phyloP scores from a whole-genome alignment of 768 basidiomycete species.

The Tephrocybe rancida region DNA sequence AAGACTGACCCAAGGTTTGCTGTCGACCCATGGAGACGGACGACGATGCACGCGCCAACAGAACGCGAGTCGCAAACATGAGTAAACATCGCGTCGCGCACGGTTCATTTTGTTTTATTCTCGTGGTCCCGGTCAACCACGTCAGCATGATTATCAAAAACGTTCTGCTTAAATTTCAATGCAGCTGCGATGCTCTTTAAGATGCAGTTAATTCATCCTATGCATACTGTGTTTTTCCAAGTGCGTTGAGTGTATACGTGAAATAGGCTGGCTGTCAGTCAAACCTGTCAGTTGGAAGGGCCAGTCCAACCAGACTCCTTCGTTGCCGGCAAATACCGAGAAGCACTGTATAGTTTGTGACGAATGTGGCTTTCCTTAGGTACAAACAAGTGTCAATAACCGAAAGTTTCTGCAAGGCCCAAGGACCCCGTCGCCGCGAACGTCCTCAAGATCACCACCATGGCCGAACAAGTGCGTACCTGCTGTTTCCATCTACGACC shows the following conservation, averaged over 20 bases:
- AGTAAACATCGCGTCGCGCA: conserved; percentile 44
- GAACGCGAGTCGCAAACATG: conserved; percentile 48
- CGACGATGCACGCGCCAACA: conserved; percentile 27
- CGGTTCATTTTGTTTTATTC: neutral
- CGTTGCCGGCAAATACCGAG: conserved; percentile 28
- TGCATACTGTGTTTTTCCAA: no score
- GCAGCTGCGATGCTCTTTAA: no score
- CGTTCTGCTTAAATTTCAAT: no score
- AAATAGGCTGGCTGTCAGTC: no score
- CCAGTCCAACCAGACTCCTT: no score
- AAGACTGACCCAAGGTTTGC: conserved; percentile 64
- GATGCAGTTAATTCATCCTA: no score
- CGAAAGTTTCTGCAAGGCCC: conserved; percentile 33
- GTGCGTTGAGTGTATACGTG: no score
- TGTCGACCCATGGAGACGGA: conserved; percentile 62
- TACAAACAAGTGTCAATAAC: conserved; percentile 44
- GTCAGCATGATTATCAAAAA: neutral
- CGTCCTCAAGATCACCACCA: conserved; percentile 49
- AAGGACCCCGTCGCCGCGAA: conserved; percentile 29
- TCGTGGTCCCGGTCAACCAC: neutral
- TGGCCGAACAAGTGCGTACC: conserved; percentile 63
- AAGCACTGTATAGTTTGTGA: conserved; percentile 42
- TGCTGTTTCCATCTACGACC: neutral
- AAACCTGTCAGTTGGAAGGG: no score
- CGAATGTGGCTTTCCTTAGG: conserved; percentile 36